Percentiles rank a stretch among this genome's conserved stretches.
phyloP scores from a whole-genome alignment of 371 early-diverging fungal genomes.

The Haplosporangium sp. region DNA sequence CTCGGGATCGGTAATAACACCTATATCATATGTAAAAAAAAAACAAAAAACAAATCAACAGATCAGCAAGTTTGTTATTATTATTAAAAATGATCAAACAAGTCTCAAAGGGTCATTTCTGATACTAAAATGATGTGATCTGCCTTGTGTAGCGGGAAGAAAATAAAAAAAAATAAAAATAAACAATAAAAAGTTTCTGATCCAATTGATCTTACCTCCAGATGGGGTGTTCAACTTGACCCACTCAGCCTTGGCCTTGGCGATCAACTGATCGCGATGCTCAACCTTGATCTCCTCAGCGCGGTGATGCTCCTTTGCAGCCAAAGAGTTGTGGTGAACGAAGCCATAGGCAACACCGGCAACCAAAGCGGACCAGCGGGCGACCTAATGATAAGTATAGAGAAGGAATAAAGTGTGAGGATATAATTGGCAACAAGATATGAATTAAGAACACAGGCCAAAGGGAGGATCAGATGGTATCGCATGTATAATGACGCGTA shows the following conservation, averaged over 20 bases:
- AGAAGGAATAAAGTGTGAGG: neutral
- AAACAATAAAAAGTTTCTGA: no score
- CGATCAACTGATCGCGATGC: constrained; percentile 76
- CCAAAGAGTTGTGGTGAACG: constrained; percentile 74
- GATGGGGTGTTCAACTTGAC: constrained; percentile 66
- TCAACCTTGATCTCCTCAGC: constrained; percentile 71
- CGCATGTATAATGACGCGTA: no score
- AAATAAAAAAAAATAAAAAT: no score
- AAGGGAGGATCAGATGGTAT: no score
- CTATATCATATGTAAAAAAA: constrained; percentile 17
- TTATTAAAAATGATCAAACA: no score
- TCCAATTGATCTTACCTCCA: constrained; percentile 39
- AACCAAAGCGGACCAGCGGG: constrained; percentile 82
- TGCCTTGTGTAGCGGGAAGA: no score
- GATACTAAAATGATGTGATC: no score
- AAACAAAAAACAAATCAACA: neutral
- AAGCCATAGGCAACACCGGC: constrained; percentile 80
- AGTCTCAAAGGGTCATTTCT: no score
- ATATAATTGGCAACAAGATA: neutral
- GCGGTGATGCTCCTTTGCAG: constrained; percentile 68
- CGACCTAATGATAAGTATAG: constrained; percentile 62
- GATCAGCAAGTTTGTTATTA: neutral
- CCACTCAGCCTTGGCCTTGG: constrained; percentile 77
- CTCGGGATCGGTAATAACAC: constrained; percentile 67
- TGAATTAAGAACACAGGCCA: no score